Conservation (phyloP, 2,329 filamentous ascomycete genomes). For the Sporothrix brasiliensis region DNA sequence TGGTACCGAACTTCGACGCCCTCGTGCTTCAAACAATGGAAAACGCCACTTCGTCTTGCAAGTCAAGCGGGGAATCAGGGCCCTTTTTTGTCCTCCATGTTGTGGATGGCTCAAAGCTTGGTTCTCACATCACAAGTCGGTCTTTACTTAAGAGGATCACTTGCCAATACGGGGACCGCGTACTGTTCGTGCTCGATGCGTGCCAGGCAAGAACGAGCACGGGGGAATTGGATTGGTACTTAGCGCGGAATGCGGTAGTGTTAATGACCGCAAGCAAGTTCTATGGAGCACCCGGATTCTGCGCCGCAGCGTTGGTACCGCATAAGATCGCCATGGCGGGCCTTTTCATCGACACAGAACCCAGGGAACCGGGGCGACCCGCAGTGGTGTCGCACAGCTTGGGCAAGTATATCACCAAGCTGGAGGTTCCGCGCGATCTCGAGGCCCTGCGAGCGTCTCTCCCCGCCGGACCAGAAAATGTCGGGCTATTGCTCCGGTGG, state of each 20-base stretch:
- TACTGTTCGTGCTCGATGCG: constrained; percentile 29
- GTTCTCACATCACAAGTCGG: constrained; percentile 30
- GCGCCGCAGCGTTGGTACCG: constrained; percentile 29
- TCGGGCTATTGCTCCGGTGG: constrained; percentile 30
- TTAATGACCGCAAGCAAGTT: constrained; percentile 30
- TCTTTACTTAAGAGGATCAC: constrained; percentile 18
- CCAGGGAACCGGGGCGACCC: background rate
- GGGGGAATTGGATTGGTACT: constrained; percentile 29
- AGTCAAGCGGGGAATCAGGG: background rate
- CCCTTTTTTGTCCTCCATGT: constrained; percentile 29
- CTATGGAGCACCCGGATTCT: constrained; percentile 31
- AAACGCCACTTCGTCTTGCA: background rate
- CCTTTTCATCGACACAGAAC: background rate
- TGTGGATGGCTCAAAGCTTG: constrained; percentile 31
- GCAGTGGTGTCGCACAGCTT: background rate
- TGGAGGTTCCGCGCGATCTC: constrained; percentile 23
- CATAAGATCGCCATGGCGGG: constrained; percentile 2
- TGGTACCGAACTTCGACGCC: constrained; percentile 23
- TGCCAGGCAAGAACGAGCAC: constrained; percentile 29
- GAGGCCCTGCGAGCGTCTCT: constrained; percentile 9
- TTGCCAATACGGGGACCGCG: constrained; percentile 17
- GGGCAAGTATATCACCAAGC: constrained; percentile 27
- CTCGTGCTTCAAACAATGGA: constrained; percentile 21
- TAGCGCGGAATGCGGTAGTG: constrained; percentile 27
- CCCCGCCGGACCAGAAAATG: constrained; percentile 16